These are phyloP conservation scores for Entomophthora muscae DNA, from an alignment of 371 early-diverging fungal species.

Conservation along the genomic window DNA sequence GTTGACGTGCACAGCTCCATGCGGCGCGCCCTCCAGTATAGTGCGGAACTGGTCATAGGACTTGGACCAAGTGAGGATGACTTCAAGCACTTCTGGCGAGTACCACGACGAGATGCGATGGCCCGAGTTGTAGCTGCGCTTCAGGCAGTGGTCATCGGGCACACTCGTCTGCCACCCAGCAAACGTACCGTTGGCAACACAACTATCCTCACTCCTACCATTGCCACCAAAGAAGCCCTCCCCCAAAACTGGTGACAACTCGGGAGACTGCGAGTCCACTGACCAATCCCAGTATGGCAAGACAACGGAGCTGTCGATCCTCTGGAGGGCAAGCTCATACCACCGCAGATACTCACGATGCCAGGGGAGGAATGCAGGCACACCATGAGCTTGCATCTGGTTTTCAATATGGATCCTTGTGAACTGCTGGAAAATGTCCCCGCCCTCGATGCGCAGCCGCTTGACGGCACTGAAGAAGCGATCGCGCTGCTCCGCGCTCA, in stretches of 20 bases:
- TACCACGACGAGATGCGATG: constrained; percentile 16
- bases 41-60: constrained; percentile 18
- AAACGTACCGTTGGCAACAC: constrained; percentile 13
- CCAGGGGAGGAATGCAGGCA: constrained; percentile 20
- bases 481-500: background rate
- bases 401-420: background rate
- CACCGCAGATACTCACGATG: constrained; percentile 18
- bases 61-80: constrained; percentile 11
- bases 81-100: constrained; percentile 12
- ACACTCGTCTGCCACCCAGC: constrained; percentile 2
- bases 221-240: constrained; percentile 12
- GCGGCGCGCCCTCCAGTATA: constrained; percentile 22
- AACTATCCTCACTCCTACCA: constrained; percentile 11
- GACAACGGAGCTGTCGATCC: constrained; percentile 17
- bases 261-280: constrained; percentile 14
- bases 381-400: constrained; percentile 9
- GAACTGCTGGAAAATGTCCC: background rate
- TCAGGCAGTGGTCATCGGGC: constrained; percentile 15
- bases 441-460: background rate
- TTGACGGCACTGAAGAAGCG: constrained; percentile 3
- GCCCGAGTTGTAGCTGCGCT: constrained; percentile 11
- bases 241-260: constrained; percentile 9
- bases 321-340: constrained; percentile 16
- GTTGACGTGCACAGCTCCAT: constrained; percentile 24
- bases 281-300: constrained; percentile 38